Percentiles rank a stretch among this genome's conserved stretches.
Evolutionary conservation across 2,329 filamentous ascomycete genomes (phyloP).

Genomic region (Monosporascus sp.): DNA sequence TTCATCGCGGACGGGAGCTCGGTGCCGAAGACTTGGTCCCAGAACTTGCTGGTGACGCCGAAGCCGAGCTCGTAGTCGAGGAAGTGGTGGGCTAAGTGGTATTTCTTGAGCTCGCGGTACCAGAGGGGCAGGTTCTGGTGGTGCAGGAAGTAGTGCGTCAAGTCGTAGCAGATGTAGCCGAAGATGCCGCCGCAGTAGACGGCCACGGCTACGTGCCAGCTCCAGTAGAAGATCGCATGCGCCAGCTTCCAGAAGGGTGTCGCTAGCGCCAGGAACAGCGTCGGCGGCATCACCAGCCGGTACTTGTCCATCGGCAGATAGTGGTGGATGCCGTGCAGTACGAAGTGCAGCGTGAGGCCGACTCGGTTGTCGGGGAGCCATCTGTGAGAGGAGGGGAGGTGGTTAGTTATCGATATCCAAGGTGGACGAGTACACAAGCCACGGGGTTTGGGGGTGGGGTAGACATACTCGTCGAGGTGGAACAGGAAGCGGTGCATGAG

Average conservation of each 20-base stretch:
- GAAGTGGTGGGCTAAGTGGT: conserved; percentile 95
- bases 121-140: conserved; percentile 86
- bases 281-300: conserved; percentile 92
- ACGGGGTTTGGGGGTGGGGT: background rate
- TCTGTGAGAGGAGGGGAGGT: conserved; percentile 37
- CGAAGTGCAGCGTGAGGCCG: conserved; percentile 81
- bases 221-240: conserved; percentile 72
- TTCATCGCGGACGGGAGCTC: conserved; percentile 46
- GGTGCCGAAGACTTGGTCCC: conserved; percentile 89
- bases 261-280: conserved; percentile 77
- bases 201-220: conserved; percentile 75
- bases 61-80: conserved; percentile 97
- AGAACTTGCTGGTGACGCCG: conserved; percentile 92
- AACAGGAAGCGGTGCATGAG: conserved; percentile 84
- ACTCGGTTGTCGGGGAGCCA: conserved; percentile 87
- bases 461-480: conserved; percentile 79
- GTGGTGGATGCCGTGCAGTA: conserved; percentile 95
- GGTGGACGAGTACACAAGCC: background rate
- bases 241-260: conserved; percentile 90
- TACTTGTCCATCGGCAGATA: conserved; percentile 99
- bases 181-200: conserved; percentile 89
- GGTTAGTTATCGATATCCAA: conserved; percentile 16
- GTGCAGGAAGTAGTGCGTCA: conserved; percentile 98
- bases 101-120: conserved; percentile 93
- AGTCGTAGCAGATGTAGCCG: conserved; percentile 91